Evolutionary conservation across 164 flowering plant genomes (phyloP).

Genomic region (Nymphaea thermarum): DNA sequence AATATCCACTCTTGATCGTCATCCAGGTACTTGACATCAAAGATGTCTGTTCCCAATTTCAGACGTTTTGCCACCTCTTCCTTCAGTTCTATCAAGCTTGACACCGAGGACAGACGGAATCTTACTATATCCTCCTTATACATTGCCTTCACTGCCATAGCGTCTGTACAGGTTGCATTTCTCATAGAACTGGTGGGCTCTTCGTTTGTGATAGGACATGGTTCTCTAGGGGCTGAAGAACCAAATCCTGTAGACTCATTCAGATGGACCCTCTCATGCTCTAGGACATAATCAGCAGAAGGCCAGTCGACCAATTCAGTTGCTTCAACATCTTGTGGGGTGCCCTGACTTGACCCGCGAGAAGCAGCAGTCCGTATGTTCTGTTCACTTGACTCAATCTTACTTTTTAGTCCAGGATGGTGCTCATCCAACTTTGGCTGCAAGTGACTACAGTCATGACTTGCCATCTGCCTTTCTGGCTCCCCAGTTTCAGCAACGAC

Average conservation of each 20-base stretch:
- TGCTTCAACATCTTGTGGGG: constrained; percentile 34
- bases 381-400: constrained; percentile 48
- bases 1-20: constrained; percentile 86
- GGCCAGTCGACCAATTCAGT: constrained; percentile 15
- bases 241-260: constrained; percentile 16
- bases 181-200: background rate
- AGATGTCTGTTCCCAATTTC: constrained; percentile 70
- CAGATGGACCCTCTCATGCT: constrained; percentile 8
- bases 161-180: constrained; percentile 4
- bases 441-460: constrained; percentile 13
- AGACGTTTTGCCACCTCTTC: constrained; percentile 87
- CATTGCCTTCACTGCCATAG: constrained; percentile 61
- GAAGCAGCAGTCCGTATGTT: constrained; percentile 67
- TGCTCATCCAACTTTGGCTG: constrained; percentile 16
- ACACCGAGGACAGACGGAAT: constrained; percentile 36
- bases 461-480: constrained; percentile 17
- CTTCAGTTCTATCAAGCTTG: constrained; percentile 46
- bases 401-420: constrained; percentile 27
- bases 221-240: constrained; percentile 18
- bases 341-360: constrained; percentile 66
- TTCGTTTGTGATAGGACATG: constrained; percentile 4
- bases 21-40: constrained; percentile 76
- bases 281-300: constrained; percentile 16
- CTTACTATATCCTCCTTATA: constrained; percentile 75
- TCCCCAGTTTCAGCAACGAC: constrained; percentile 9